Evolutionary conservation across 2,329 filamentous ascomycete species (phyloP).

Genomic region (Fusarium nematophilum): DNA sequence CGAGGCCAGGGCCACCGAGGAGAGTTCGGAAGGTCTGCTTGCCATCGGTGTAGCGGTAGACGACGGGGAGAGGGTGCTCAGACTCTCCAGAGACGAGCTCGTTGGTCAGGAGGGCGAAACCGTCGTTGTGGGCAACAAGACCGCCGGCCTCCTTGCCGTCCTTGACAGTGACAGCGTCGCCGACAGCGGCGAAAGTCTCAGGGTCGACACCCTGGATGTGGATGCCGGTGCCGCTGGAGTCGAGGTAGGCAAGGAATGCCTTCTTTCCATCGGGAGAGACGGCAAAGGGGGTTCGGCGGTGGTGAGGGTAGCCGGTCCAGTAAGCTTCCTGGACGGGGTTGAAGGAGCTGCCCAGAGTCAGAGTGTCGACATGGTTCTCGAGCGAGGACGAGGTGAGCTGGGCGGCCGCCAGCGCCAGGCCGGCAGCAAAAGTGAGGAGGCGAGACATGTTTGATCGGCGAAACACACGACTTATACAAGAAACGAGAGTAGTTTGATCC

Average conservation of each 20-base stretch:
- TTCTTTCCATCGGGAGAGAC: conserved; percentile 69
- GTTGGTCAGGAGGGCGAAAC: conserved; percentile 71
- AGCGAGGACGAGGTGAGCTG: conserved; percentile 42
- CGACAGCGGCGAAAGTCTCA: conserved; percentile 64
- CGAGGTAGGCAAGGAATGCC: conserved; percentile 70
- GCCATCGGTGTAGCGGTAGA: conserved; percentile 69
- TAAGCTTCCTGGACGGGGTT: conserved; percentile 69
- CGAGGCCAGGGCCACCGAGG: conserved; percentile 67
- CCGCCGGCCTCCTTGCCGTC: conserved; percentile 69
- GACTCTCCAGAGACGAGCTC: conserved; percentile 63
- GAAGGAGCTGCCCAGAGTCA: conserved; percentile 63
- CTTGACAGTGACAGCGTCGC: conserved; percentile 62
- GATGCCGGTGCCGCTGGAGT: conserved; percentile 64
- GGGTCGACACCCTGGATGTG: conserved; percentile 68
- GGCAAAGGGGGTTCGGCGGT: conserved; percentile 71
- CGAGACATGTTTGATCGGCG: conserved; percentile 33
- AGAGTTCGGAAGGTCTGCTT: conserved; percentile 68
- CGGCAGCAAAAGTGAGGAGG: conserved; percentile 39
- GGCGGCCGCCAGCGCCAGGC: conserved; percentile 44
- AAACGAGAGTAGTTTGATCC: conserved; percentile 18
- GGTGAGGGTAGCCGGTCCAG: conserved; percentile 71
- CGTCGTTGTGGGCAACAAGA: conserved; percentile 71
- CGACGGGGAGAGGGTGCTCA: conserved; percentile 64
- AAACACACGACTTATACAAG: conserved; percentile 1
- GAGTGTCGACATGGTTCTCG: conserved; percentile 51